phyloP scores from a whole-genome alignment of 1,284 basidiomycete genomes.

The Stygiomarasmius scandens region DNA sequence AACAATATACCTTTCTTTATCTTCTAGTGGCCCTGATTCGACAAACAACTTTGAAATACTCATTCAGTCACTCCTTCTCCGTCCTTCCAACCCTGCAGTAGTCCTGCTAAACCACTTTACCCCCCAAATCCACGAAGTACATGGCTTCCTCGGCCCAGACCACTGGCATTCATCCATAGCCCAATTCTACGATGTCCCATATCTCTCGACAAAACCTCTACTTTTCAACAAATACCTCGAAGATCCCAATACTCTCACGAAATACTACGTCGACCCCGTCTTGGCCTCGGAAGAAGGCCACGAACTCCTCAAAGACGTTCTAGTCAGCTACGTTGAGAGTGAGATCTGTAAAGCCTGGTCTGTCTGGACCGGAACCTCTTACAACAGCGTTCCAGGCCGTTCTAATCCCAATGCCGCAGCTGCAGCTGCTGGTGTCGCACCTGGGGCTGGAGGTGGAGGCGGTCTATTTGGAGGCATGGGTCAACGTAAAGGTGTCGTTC shows the following conservation, averaged over 20 bases:
- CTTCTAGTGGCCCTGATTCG: no score
- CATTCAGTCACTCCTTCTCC: slow-evolving; percentile 83
- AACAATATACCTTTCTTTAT: no score
- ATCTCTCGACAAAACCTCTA: slow-evolving; percentile 80
- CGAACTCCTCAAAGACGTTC: slow-evolving; percentile 80
- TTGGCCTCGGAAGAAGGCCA: slow-evolving; percentile 55
- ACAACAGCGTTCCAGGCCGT: no score
- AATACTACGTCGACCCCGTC: slow-evolving; percentile 78
- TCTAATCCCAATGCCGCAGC: slow-evolving; percentile 69
- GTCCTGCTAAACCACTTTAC: slow-evolving; percentile 90
- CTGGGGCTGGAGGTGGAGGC: slow-evolving; percentile 42
- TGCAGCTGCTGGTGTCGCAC: slow-evolving; percentile 35
- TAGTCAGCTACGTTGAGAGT: slow-evolving; percentile 85
- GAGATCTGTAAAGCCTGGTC: no score
- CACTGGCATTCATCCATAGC: slow-evolving; percentile 86
- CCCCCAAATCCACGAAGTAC: slow-evolving; percentile 75
- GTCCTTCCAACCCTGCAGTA: no score
- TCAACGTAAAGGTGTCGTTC: no score
- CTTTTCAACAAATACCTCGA: slow-evolving; percentile 82
- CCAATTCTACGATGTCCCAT: slow-evolving; percentile 94
- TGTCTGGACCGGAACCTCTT: no score
- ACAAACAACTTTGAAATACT: slow-evolving; percentile 81
- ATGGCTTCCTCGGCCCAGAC: slow-evolving; percentile 87
- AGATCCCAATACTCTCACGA: slow-evolving; percentile 89
- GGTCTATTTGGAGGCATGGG: slow-evolving; percentile 72